A percentile compares a stretch with the other conserved stretches of the same genome.
phyloP scores from a whole-genome alignment of 1,284 basidiomycete genomes.

The Leccinum subfulvum region DNA sequence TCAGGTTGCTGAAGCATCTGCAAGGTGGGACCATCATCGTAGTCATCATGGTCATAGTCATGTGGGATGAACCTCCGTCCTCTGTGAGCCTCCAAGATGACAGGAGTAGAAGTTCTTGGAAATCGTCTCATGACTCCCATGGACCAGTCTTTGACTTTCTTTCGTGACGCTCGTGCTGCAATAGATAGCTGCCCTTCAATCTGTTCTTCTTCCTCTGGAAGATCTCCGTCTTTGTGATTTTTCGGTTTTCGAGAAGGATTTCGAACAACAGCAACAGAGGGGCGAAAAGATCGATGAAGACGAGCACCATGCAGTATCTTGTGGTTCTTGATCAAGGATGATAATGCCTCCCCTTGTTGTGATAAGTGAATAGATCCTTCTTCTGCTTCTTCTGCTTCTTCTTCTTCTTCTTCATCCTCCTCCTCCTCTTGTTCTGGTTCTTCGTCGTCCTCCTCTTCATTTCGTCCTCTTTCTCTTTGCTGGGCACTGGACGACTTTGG shows the following conservation, averaged over 20 bases:
- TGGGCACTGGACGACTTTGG: no score
- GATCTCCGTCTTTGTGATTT: background rate
- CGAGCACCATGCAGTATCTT: slow-evolving; percentile 1
- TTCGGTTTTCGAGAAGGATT: background rate
- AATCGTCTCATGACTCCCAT: background rate
- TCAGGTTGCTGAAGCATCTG: slow-evolving; percentile 6
- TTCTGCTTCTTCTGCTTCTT: no score
- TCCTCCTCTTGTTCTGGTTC: no score
- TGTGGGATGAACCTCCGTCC: background rate
- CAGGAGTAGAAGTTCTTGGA: background rate
- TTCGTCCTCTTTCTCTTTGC: no score
- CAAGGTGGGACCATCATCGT: slow-evolving; percentile 10
- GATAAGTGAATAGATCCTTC: background rate
- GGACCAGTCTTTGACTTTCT: background rate
- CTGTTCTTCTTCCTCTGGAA: background rate
- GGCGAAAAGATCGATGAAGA: background rate
- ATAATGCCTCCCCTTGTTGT: background rate
- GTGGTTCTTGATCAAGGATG: background rate
- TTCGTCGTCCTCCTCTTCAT: no score
- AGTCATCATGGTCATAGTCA: slow-evolving; percentile 9
- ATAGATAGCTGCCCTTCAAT: background rate
- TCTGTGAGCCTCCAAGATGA: background rate
- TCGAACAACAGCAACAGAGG: background rate
- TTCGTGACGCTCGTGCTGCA: background rate
- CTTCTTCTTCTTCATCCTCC: background rate